Base-by-base conservation (phyloP, 2,329 filamentous ascomycete genomes). In the Leptoxyphium fumago region DNA sequence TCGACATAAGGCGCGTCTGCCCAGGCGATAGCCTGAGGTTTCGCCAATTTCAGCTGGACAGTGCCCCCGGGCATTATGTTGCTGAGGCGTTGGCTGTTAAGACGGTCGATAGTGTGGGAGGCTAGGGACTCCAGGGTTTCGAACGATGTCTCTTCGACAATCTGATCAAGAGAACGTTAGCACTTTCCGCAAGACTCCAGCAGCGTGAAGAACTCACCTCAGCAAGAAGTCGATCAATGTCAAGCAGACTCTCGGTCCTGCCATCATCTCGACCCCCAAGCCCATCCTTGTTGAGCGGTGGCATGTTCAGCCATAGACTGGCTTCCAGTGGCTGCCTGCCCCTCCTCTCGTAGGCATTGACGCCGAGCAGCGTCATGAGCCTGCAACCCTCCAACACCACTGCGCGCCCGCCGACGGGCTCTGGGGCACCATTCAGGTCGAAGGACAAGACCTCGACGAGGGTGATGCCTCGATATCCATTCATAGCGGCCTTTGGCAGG, bases 1-100 rank as follows among this genome's bases (percentile, higher is more conserved):
- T 85, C 80, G 5, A 87, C 77, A 4, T 72, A 70, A 0, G 82
- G 80, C 10, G 77, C 79, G 50, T 85, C 82, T 2, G 83, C 83
- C 53, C 82, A 75, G 0, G 77, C 73, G 15, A 87, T 78, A 0
- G 83, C 83, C 10, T 80, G 77, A 2, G 83, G 83, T 64, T 87
- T 87, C 61, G 79, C 77, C 42, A 87, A 64, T 18, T 67, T 66
- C 32, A 87, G 69, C 47, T 69, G 72, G 42, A 87, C 64, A 45
- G 68, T 68, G 62, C 73, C 72, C 11, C 65, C 64, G 10, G 60
- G 50, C 32, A 61, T 45, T 6, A 44, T 46, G 44, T 10, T 42
- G 50, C 46, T 46, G 36, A 66, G 61, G 50, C 63, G 60, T 36
- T 46, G 47, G 32, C 48, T 46, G 39, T 50, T 44, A 29, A 66